Evolutionary conservation across 2,329 filamentous ascomycete species (phyloP).

Genomic region (Grosmannia clavigera): DNA sequence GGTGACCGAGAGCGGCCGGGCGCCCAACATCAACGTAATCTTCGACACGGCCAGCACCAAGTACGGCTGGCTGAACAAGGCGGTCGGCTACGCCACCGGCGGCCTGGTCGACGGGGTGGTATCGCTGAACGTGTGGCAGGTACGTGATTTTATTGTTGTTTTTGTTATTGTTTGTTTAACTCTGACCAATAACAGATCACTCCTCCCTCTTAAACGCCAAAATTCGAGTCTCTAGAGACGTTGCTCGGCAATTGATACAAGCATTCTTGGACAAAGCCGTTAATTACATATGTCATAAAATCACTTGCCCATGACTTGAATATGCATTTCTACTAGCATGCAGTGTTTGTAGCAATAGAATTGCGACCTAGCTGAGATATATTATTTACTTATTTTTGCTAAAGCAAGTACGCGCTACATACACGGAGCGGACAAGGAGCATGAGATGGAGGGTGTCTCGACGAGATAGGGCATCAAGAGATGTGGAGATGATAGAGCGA

Average conservation of each 20-base stretch:
- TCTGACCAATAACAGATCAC: background rate
- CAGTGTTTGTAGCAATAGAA: background rate
- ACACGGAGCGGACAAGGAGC: too few relatives aligned
- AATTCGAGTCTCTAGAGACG: background rate
- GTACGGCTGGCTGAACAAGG: conserved; percentile 25
- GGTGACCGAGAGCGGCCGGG: conserved; percentile 23
- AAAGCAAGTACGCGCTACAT: too few relatives aligned
- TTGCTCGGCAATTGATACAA: background rate
- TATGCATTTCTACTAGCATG: background rate
- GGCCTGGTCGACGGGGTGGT: conserved; percentile 4
- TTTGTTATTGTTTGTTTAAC: background rate
- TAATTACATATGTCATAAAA: background rate
- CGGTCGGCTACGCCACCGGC: conserved; percentile 16
- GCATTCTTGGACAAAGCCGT: background rate
- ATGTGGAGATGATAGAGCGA: background rate
- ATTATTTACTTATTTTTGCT: too few relatives aligned
- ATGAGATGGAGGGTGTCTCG: too few relatives aligned
- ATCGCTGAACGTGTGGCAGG: conserved; percentile 9
- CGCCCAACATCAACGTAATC: conserved; percentile 21
- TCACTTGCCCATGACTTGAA: background rate
- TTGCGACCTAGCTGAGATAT: too few relatives aligned
- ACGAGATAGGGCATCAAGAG: background rate
- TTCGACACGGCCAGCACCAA: conserved; percentile 23
- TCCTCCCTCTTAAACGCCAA: background rate
- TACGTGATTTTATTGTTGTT: background rate